These are phyloP conservation scores for Nakazawaea wickerhamii DNA, from an alignment of 805 yeast genomes.

Conservation along the genomic window DNA sequence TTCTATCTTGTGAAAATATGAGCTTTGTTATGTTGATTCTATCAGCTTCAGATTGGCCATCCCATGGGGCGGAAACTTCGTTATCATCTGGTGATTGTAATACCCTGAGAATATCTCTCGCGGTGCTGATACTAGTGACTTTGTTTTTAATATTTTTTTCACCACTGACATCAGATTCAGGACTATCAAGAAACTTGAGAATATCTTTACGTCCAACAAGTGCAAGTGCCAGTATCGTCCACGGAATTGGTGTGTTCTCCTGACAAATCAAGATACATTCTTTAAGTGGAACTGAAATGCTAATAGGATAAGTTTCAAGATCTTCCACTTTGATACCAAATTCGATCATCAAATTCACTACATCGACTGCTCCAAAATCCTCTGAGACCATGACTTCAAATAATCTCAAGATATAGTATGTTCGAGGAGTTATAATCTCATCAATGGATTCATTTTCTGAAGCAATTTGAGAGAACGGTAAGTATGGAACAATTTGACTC, in stretches of 20 bases:
- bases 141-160: constrained; percentile 2
- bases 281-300: constrained; percentile 61
- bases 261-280: constrained; percentile 54
- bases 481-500: constrained; percentile 42
- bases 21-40: constrained; percentile 60
- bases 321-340: constrained; percentile 44
- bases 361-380: constrained; percentile 42
- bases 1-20: constrained; percentile 70
- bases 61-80: constrained; percentile 57
- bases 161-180: background rate
- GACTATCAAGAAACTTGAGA: constrained; percentile 19
- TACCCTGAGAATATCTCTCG: constrained; percentile 17
- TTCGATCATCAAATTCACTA: constrained; percentile 58
- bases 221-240: constrained; percentile 42
- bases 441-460: constrained; percentile 60
- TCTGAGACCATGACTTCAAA: constrained; percentile 60
- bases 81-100: constrained; percentile 33
- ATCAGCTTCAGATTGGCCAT: constrained; percentile 66
- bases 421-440: constrained; percentile 58
- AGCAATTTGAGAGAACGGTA: constrained; percentile 61
- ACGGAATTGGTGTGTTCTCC: constrained; percentile 43
- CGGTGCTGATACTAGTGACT: background rate
- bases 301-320: constrained; percentile 69
- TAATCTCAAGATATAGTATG: constrained; percentile 49
- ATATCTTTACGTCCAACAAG: constrained; percentile 69